Evolutionary conservation across 768 basidiomycete genomes (phyloP), one percentile per base, ranked within the genome.

Genomic region (Inosperma sp.): DNA sequence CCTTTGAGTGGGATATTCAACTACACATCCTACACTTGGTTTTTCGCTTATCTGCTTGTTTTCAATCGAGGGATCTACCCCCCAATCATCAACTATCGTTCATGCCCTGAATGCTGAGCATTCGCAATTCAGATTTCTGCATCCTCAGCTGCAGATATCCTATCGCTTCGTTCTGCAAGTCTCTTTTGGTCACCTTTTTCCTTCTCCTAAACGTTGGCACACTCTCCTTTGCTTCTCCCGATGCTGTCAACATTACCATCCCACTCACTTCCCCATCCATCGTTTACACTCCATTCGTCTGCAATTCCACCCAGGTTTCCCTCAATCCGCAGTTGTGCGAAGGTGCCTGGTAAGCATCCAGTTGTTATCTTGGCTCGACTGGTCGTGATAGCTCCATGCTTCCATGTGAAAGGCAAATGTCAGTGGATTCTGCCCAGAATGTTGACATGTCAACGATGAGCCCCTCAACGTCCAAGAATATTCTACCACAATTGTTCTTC

Each of bases 401-500:
- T 48, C 43, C 14, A 35, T 42, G 12, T 23, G 25, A 9, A 40
- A 69, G 70, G 71, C 65, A 65, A 55, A 56, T 66, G 7, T 3
- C 39, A 9, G 54, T 54, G 27, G 53, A 59, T 46, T 51, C 57
- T 14, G 50, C 52, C 12, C 54, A 57, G 17, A 53, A 56, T 48
- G 62, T 58, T 17, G 41, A 50, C 27, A 51, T 58, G 7, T 50
- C 71, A 30, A 76, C 78, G 16, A 53, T 62, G 36, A 80, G 81
- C n/a, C n/a, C n/a, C n/a, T n/a, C n/a, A 2, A 75, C 78, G 5
- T 67, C 69, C 56, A 59, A 70, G 31, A 63, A 73, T 49, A 69
- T 79, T 31, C 63, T 80, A 51, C 81, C 80, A 2, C 82, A 83
- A 51, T 68, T 82, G 67, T 83, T 82, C 58, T 60, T 83, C 48